Base-by-base conservation (phyloP, 768 basidiomycete species). In the Mycena chlorophos region DNA sequence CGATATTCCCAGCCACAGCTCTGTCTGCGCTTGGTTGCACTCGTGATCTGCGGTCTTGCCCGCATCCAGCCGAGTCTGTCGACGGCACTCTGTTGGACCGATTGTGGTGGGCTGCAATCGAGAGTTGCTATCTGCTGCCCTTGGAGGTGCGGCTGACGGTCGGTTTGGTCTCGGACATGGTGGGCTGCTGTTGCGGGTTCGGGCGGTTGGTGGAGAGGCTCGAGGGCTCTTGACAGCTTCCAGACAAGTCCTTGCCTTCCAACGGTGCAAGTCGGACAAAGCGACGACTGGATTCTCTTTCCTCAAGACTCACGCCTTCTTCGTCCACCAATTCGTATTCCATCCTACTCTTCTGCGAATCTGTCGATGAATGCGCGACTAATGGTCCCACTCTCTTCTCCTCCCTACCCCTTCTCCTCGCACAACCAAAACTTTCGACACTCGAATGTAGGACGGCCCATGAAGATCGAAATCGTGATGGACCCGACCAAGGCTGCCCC, bases 381-480 rank as follows among this genome's bases (percentile, higher is more conserved):
- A 69, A 83, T 72, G 61, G 70, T 64, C 55, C 67, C 68, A 65
- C 67, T 65, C 71, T 67, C 66, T 60, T 66, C 55, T 66, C 69
- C 69, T 52, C 66, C 69, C 71, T 73, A 62, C 73, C 65, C 37
- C 56, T 66, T 75, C 66, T 62, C 65, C 59, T 63, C 55, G 31
- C 52, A 29, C 17, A 70, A 65, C 60, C 45, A 12, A 10, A 19
- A 42, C 40, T 16, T 25, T 28, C 45, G 22, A 13, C 45, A 23
- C 8, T 46, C 45, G 40, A 8, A 42, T 73, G 73, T 68, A 98
- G 96, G 91, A 81, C 91, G 91, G 63, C 91, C 93, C 22, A 97
- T 98, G 94, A 96, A 94, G 81, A 94, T 98, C 60, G 96, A 99
- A 80, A 92, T 98, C 62, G 85, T 98, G 42, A 82, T 96, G 69